Base-by-base conservation (phyloP, 108 stramenopile genomes). In the Nitzschia palea region DNA sequence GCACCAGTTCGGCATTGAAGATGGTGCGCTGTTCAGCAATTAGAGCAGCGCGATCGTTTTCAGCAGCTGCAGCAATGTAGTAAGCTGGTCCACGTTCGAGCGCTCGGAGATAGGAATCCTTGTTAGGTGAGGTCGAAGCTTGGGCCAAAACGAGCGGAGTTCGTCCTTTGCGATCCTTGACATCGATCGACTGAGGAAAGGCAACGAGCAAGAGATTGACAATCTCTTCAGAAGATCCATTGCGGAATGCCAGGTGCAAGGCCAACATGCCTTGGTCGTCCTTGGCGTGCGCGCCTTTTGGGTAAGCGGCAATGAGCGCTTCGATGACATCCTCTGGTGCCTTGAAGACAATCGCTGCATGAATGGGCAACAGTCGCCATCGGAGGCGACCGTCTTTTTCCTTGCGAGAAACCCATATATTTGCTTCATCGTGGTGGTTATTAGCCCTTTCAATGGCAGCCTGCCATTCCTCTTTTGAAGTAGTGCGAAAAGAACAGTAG, bases 241-340 rank as follows among this genome's bases (percentile, higher is more conserved):
- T 80, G 32, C 88, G 87, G 56, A 90, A 90, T 20, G 90, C 89
- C 53, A 95, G 69, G 60, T 95, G 94, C 36, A 95, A 55, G 9
- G 94, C 86, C 25, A 92, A 76, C 90, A 91, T 91, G 33, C 89
- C 90, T 72, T 92, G 88, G 47, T 95, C 94, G 47, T 95, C 94
- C 64, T 86, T 87, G 62, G 70, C 68, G 20, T 80, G 77, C 9
- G 87, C 84, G 18, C 82, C 90, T 29, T 80, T 70, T 1, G 90
- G 78, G 65, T 73, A 91, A 28, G 82, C 85, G 22, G 28, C 33
- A 12, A 95, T 68, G 17, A 95, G 67, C 1, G 87, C 75, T 31
- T 77, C 61, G 36, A 95, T 68, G 23, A 88, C 76, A n/a, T 71
- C 44, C 44, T 80, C 83, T 2, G 94, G 89, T 20, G 94, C 90